Conservation (phyloP, 345 rosid genomes). For the Dimocarpus longan region DNA sequence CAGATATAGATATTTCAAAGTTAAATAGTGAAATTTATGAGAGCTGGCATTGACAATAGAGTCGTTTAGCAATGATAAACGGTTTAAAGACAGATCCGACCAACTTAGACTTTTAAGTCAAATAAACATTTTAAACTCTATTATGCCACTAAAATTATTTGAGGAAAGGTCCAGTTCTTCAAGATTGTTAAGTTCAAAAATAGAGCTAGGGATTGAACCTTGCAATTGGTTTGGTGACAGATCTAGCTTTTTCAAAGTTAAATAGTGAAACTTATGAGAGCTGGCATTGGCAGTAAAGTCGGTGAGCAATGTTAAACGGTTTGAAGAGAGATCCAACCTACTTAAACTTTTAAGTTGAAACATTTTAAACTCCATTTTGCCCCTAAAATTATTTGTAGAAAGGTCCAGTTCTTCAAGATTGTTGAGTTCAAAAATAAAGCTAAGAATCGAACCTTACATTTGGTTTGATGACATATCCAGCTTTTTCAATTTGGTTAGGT, state of each 20-base stretch:
- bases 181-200: slow-evolving; percentile 12
- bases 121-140: slow-evolving; percentile 2
- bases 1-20: neutral
- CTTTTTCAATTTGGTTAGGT: neutral
- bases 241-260: rapidly evolving
- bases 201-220: slow-evolving; percentile 23
- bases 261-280: neutral
- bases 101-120: neutral
- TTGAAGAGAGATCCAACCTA: neutral
- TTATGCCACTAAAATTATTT: slow-evolving; percentile 22
- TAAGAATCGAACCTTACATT: slow-evolving; percentile 26
- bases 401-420: neutral
- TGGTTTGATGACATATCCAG: neutral
- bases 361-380: neutral
- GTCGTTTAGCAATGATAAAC: neutral
- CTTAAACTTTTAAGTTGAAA: neutral
- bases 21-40: too few species aligned
- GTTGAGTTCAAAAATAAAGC: neutral
- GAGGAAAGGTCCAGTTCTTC: neutral
- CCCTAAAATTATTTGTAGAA: slow-evolving; percentile 20
- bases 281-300: neutral
- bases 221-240: slow-evolving; percentile 4
- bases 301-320: slow-evolving; percentile 8
- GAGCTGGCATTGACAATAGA: neutral
- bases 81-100: slow-evolving; percentile 17